phyloP scores from a whole-genome alignment of 768 basidiomycete species.

The Leccinum olivaceopallidum region DNA sequence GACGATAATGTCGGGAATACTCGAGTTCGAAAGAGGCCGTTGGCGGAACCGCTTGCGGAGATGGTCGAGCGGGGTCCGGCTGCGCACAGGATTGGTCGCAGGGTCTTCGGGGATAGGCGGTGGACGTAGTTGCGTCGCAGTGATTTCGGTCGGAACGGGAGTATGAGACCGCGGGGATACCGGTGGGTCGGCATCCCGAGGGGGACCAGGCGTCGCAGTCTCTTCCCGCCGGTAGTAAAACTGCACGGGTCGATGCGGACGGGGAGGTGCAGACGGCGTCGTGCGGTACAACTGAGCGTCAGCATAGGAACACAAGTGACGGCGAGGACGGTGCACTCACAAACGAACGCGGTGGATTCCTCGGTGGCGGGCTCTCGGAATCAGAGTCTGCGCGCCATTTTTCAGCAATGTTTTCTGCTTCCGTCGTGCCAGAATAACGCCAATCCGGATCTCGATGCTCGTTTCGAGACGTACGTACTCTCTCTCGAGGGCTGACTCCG shows the following conservation, averaged over 20 bases:
- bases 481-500: constrained; percentile 24
- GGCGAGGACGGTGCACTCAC: constrained; percentile 14
- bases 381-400: constrained; percentile 35
- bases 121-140: background rate
- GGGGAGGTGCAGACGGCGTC: constrained; percentile 19
- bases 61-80: constrained; percentile 22
- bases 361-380: constrained; percentile 14
- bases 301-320: background rate
- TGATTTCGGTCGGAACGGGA: constrained; percentile 13
- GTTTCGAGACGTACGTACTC: constrained; percentile 14
- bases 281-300: constrained; percentile 6
- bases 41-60: constrained; percentile 30
- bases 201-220: constrained; percentile 27
- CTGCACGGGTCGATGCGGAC: constrained; percentile 11
- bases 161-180: constrained; percentile 15
- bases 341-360: constrained; percentile 19
- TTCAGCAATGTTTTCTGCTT: constrained; percentile 26
- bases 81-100: constrained; percentile 12
- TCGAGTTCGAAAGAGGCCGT: constrained; percentile 34
- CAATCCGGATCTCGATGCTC: constrained; percentile 19
- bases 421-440: constrained; percentile 22
- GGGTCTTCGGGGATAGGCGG: constrained; percentile 5
- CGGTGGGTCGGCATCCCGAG: constrained; percentile 19
- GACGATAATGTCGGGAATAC: constrained; percentile 44
- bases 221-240: constrained; percentile 32